Evolutionary conservation across 1,284 basidiomycete genomes (phyloP).

Genomic region (Lentinus polychrous): DNA sequence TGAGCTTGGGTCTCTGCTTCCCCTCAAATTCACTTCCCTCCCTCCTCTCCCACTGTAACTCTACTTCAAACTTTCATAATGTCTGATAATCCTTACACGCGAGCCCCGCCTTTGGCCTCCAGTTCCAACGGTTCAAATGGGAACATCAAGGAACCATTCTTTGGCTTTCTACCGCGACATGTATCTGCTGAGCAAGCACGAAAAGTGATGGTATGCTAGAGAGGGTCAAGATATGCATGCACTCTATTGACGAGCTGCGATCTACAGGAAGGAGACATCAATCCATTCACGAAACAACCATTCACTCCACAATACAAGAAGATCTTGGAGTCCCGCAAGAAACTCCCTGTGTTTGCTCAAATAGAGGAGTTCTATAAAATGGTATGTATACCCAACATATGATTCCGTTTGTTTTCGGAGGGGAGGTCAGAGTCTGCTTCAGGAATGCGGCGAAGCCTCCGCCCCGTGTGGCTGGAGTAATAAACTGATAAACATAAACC

Average conservation of each 20-base stretch:
- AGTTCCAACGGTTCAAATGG: conserved; percentile 6
- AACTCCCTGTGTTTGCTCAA: conserved; percentile 87
- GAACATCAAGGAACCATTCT: conserved; percentile 34
- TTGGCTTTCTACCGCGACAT: conserved; percentile 53
- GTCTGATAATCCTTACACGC: conserved; percentile 20
- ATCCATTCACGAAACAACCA: conserved; percentile 83
- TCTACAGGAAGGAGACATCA: conserved; percentile 71
- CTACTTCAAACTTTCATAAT: neutral
- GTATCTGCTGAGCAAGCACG: conserved; percentile 30
- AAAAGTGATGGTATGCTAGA: conserved; percentile 38
- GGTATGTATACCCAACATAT: conserved; percentile 38
- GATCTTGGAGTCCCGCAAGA: conserved; percentile 81
- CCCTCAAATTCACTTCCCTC: no score
- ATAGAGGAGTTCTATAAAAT: conserved; percentile 90
- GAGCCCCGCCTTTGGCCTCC: conserved; percentile 13
- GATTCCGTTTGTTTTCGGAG: conserved; percentile 19
- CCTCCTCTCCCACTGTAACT: no score
- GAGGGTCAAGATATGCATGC: neutral
- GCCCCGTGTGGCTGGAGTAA: conserved; percentile 9
- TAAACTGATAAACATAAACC: conserved; percentile 24
- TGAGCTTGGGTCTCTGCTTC: no score
- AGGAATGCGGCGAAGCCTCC: conserved; percentile 16
- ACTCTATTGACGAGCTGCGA: neutral
- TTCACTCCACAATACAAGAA: conserved; percentile 81
- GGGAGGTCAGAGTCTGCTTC: conserved; percentile 30